Conservation (phyloP, 2,329 filamentous ascomycete genomes). For the Tympanopsis confertula region DNA sequence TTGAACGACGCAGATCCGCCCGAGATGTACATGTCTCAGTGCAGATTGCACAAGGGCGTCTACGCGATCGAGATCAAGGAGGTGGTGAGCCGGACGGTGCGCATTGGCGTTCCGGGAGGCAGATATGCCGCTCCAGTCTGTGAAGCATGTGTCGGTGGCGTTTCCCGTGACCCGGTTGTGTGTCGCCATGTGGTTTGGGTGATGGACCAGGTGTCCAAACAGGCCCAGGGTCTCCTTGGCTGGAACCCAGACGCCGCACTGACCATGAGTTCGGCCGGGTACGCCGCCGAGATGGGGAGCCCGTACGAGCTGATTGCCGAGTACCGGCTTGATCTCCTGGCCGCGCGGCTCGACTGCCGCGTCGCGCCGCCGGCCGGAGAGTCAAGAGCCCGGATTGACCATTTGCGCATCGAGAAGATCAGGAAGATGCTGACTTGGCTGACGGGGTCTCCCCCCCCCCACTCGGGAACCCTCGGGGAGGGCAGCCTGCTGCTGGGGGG, state of each 20-base stretch:
- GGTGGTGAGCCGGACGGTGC: slow-evolving; percentile 36
- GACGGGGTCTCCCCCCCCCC: no score
- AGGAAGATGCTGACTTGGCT: slow-evolving; percentile 16
- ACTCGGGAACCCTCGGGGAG: no score
- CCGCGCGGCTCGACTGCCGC: slow-evolving; percentile 37
- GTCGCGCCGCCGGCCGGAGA: slow-evolving; percentile 14
- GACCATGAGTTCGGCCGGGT: slow-evolving; percentile 28
- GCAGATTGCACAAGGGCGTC: slow-evolving; percentile 31
- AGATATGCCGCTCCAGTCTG: slow-evolving; percentile 29
- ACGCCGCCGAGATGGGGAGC: slow-evolving; percentile 31
- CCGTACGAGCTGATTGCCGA: slow-evolving; percentile 35
- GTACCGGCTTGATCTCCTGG: slow-evolving; percentile 38
- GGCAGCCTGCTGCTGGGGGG: no score
- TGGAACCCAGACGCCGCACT: slow-evolving; percentile 23
- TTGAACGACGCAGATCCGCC: slow-evolving; percentile 31
- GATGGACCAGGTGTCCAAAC: slow-evolving; percentile 36
- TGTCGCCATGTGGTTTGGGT: slow-evolving; percentile 43
- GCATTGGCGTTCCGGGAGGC: slow-evolving; percentile 29
- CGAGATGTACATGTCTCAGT: slow-evolving; percentile 35
- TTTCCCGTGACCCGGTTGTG: slow-evolving; percentile 13
- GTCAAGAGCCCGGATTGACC: neutral
- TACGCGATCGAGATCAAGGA: slow-evolving; percentile 46
- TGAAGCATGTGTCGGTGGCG: neutral
- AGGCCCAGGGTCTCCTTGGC: slow-evolving; percentile 25
- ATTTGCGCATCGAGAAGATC: slow-evolving; percentile 4